Base-by-base conservation (phyloP, 495 filamentous ascomycete species). In the Aspergillus saccharolyticus region DNA sequence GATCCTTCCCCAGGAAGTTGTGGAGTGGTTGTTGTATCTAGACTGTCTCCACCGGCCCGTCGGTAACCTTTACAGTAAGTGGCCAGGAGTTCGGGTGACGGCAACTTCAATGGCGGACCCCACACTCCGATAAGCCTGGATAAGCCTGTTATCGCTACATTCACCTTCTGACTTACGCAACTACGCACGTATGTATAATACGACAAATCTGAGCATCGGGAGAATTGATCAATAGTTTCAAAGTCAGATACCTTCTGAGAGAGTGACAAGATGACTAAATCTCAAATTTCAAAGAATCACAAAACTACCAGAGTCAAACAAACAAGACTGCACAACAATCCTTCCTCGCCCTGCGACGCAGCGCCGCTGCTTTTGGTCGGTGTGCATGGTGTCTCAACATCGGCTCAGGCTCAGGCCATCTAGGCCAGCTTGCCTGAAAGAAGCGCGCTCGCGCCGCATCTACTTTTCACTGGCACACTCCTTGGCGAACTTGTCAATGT, bases 401-500 rank as follows among this genome's bases (percentile, higher is more conserved):
- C 33, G 33, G 33, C 33, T 39, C 33, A 15, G 33, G 33, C 33
- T 39, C 33, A 15, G 14, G 33, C 33, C 33, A 39, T 39, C 33
- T 39, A 39, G 33, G 33, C 33, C 12, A 39, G 7, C 33, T 39
- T 39, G 12, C 33, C 33, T 15, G 25, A 39, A 2, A 9, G 2
- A 12, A 39, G 10, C 33, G 10, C 14, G 6, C 33, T 39, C 12
- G 10, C 33, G 14, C 7, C 2, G 7, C 33, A 21, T 52, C 57
- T 59, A 59, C 19, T 59, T 59, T 42, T 51, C 45, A 39, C 49
- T 50, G 21, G 33, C 55, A 46, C 57, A 59, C 46, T 22, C 17
- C 45, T 54, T 12, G 6, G 52, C 57, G 33, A 59, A 59, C 46
- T 54, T 46, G 33, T 59, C 57, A 16, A 59, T 42, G 45, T 59